Conservation (phyloP, 1,284 basidiomycete genomes). For the Boletus semigastroideus region DNA sequence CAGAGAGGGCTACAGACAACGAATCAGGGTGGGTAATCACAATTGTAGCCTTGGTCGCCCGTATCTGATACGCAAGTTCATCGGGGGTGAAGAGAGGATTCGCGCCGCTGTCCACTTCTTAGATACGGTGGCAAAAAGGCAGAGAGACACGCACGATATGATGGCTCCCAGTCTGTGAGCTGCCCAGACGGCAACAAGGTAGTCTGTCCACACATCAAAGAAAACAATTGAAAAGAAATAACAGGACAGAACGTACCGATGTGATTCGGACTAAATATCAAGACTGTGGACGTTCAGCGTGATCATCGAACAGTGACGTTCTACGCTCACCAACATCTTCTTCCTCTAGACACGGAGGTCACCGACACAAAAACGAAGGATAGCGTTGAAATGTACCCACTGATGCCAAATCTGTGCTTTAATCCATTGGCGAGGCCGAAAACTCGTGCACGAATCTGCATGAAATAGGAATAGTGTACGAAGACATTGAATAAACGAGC, state of each 20-base stretch:
- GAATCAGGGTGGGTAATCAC: slow-evolving; percentile 49
- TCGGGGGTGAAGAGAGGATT: slow-evolving; percentile 56
- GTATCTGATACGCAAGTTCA: slow-evolving; percentile 52
- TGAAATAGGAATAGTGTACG: not conserved
- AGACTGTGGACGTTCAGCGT: slow-evolving; percentile 43
- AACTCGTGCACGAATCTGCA: slow-evolving; percentile 53
- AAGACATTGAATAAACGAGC: too few relatives aligned
- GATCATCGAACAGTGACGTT: not conserved
- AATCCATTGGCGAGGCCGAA: slow-evolving; percentile 59
- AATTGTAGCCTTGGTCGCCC: slow-evolving; percentile 44
- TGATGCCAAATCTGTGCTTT: slow-evolving; percentile 43
- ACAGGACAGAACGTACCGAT: slow-evolving; percentile 42
- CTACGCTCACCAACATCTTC: slow-evolving; percentile 39
- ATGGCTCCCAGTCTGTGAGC: slow-evolving; percentile 70
- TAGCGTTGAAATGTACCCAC: slow-evolving; percentile 27
- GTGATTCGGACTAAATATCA: slow-evolving; percentile 68
- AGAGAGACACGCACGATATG: slow-evolving; percentile 48
- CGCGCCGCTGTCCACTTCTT: slow-evolving; percentile 40
- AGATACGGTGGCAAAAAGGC: slow-evolving; percentile 9
- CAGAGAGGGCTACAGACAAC: slow-evolving; percentile 44
- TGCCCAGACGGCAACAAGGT: slow-evolving; percentile 73
- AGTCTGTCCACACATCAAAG: slow-evolving; percentile 47
- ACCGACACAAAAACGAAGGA: not conserved
- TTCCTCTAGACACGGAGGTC: slow-evolving; percentile 35
- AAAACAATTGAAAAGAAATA: not conserved